These are phyloP conservation scores for Macrocystidia cucumis DNA, from an alignment of 1,284 basidiomycete genomes.

Conservation along the genomic window DNA sequence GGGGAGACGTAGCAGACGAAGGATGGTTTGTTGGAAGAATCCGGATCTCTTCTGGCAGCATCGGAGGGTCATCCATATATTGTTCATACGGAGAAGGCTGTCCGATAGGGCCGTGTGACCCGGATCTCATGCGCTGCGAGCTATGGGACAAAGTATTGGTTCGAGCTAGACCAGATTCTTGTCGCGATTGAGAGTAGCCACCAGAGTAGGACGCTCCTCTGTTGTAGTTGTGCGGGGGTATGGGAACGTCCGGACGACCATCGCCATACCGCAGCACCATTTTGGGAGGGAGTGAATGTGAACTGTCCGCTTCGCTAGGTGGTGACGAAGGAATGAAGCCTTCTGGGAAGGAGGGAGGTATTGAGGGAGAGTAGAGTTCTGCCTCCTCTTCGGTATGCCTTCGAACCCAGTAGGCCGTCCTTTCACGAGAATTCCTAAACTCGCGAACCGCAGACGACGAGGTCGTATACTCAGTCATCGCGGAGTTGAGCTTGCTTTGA, in stretches of 20 bases:
- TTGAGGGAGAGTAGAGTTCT: constrained; percentile 48
- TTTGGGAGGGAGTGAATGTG: constrained; percentile 59
- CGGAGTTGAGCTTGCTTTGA: constrained; percentile 7
- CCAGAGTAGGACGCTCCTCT: no score
- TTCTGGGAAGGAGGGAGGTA: constrained; percentile 45
- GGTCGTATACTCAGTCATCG: constrained; percentile 61
- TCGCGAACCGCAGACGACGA: constrained; percentile 50
- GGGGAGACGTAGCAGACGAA: constrained; percentile 19
- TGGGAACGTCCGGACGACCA: constrained; percentile 52
- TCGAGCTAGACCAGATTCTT: no score
- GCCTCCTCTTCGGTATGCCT: constrained; percentile 28
- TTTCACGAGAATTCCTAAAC: constrained; percentile 46
- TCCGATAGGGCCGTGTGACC: no score
- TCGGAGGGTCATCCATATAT: no score
- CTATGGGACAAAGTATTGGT: no score
- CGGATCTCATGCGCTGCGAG: no score
- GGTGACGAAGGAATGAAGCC: constrained; percentile 38
- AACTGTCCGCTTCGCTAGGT: constrained; percentile 53
- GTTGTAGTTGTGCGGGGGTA: no score
- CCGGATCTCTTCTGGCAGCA: constrained; percentile 45
- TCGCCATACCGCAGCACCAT: constrained; percentile 65
- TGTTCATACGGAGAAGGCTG: no score
- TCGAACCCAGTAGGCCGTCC: constrained; percentile 55
- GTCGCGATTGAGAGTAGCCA: no score
- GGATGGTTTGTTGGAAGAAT: no score